A percentile compares a stretch with the other conserved stretches of the same genome.
phyloP scores from a whole-genome alignment of 208 protist genomes.

The Leptomonas seymouri region DNA sequence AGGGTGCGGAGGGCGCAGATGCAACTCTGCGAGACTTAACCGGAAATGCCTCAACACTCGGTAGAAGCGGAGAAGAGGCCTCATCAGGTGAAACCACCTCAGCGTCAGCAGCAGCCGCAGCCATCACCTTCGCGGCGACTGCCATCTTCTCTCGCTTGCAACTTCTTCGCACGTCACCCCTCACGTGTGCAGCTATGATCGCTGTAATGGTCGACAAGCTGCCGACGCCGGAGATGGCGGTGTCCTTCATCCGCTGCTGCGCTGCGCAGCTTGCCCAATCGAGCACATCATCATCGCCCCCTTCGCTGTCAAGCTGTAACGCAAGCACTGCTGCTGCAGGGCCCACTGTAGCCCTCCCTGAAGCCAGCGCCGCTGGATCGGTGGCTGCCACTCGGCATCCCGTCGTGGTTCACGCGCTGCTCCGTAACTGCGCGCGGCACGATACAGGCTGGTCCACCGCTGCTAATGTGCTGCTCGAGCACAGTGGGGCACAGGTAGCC shows the following conservation, averaged over 20 bases:
- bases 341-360: background rate
- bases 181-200: slow-evolving; percentile 57
- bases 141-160: slow-evolving; percentile 39
- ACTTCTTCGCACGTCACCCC: slow-evolving; percentile 41
- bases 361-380: background rate
- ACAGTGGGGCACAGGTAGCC: slow-evolving; percentile 33
- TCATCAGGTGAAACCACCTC: background rate
- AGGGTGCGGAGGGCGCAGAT: background rate
- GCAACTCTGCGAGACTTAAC: background rate
- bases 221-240: slow-evolving; percentile 46
- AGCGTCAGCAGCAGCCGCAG: background rate
- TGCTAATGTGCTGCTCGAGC: slow-evolving; percentile 43
- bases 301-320: background rate
- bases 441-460: slow-evolving; percentile 48
- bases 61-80: background rate
- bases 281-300: background rate
- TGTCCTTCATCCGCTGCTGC: slow-evolving; percentile 43
- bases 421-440: slow-evolving; percentile 50
- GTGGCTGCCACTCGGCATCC: slow-evolving; percentile 42
- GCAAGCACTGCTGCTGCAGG: too few relatives aligned
- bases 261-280: slow-evolving; percentile 23
- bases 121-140: background rate
- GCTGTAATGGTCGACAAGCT: slow-evolving; percentile 67
- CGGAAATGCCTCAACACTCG: background rate
- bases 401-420: slow-evolving; percentile 62